A percentile compares a stretch with the other conserved stretches of the same genome.
These are phyloP conservation scores for Polyporus arcularius DNA, from an alignment of 768 basidiomycete genomes.

Conservation along the genomic window DNA sequence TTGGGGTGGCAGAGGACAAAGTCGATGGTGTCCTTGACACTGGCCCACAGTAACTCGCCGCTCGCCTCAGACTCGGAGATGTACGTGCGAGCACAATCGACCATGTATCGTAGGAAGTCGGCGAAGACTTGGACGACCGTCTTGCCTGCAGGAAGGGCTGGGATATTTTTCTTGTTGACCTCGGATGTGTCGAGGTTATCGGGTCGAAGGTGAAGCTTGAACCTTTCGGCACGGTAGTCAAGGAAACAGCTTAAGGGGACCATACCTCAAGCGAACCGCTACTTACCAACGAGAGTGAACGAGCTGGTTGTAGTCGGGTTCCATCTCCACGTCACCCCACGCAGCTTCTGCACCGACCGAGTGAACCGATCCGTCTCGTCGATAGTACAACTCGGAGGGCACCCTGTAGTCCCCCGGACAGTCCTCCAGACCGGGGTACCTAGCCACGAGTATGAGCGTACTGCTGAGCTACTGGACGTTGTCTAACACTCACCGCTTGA, in stretches of 20 bases:
- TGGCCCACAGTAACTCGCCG: constrained; percentile 47
- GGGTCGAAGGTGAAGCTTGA: constrained; percentile 23
- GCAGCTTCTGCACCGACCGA: constrained; percentile 39
- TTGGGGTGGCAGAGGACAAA: constrained; percentile 65
- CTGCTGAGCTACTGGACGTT: too few relatives aligned
- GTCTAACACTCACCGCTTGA: not conserved
- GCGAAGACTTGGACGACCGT: constrained; percentile 45
- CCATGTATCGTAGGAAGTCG: constrained; percentile 50
- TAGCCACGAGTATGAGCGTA: not conserved
- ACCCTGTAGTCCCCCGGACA: constrained; percentile 27
- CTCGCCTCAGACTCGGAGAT: constrained; percentile 49
- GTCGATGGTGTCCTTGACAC: constrained; percentile 44
- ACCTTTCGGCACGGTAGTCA: constrained; percentile 6
- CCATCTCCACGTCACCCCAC: constrained; percentile 40
- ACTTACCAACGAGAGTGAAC: constrained; percentile 13
- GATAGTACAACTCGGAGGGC: not conserved
- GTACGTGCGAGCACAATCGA: constrained; percentile 44
- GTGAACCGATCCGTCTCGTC: constrained; percentile 27
- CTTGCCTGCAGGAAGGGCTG: constrained; percentile 13
- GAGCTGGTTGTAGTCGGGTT: constrained; percentile 32
- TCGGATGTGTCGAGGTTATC: not conserved
- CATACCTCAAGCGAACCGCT: constrained; percentile 34
- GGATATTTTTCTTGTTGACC: constrained; percentile 5
- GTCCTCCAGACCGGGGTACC: not conserved
- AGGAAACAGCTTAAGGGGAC: not conserved